Conservation (phyloP, 176 grass and related monocot genomes). For the Oryza longistaminata region DNA sequence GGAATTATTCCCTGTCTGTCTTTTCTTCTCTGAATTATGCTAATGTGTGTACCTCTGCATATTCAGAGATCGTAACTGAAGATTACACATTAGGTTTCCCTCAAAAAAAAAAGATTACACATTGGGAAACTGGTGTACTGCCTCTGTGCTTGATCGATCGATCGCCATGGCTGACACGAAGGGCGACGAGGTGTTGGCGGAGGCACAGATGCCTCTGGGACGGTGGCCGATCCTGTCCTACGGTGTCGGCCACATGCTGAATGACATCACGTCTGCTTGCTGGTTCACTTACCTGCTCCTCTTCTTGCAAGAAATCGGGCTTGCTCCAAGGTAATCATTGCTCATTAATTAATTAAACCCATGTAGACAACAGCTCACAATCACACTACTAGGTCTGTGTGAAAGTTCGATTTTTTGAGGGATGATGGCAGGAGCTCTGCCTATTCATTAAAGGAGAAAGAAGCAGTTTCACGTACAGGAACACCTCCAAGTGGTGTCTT, state of each 20-base stretch:
- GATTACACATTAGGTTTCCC: background rate
- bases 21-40: background rate
- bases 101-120: background rate
- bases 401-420: no score
- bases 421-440: no score
- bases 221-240: conserved; percentile 63
- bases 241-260: conserved; percentile 78
- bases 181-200: conserved; percentile 16
- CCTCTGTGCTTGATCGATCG: background rate
- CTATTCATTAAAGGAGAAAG: no score
- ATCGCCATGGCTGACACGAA: conserved; percentile 36
- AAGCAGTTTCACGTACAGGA: no score
- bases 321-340: conserved; percentile 53
- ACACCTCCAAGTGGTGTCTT: no score
- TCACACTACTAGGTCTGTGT: background rate
- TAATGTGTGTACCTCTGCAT: background rate
- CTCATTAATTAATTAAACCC: no score
- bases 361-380: background rate
- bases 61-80: conserved; percentile 21
- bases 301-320: conserved; percentile 67
- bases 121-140: background rate
- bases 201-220: conserved; percentile 42
- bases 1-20: background rate
- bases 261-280: conserved; percentile 79
- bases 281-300: conserved; percentile 80